A percentile compares a stretch with the other conserved stretches of the same genome.
Evolutionary conservation across 2,329 filamentous ascomycete genomes (phyloP).

Genomic region (Phaeosphaeriaceae sp.): DNA sequence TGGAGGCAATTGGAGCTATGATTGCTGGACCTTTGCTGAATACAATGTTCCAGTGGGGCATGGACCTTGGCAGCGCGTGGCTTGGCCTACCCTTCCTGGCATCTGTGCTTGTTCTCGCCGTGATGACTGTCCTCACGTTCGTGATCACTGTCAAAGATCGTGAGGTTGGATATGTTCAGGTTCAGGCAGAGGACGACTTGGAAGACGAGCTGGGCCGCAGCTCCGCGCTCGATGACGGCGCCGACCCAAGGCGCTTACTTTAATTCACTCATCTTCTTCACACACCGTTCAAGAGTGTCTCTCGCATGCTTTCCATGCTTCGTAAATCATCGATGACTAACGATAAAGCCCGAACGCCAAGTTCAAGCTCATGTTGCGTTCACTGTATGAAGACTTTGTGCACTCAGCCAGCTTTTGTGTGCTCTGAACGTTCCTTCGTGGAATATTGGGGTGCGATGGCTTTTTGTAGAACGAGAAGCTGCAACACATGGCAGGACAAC

Average conservation of each 20-base stretch:
- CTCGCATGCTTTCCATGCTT: not conserved
- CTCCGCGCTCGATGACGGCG: constrained; percentile 17
- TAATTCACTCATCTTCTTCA: not conserved
- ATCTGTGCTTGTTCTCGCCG: constrained; percentile 30
- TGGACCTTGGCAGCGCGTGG: constrained; percentile 56
- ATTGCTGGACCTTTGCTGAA: constrained; percentile 57
- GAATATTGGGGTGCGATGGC: not conserved
- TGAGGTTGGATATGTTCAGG: constrained; percentile 25
- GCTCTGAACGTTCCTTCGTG: not conserved
- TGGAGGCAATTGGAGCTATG: constrained; percentile 57
- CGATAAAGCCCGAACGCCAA: not conserved
- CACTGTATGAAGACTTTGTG: not conserved
- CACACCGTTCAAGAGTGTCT: not conserved
- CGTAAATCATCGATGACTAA: not conserved
- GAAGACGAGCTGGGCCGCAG: constrained; percentile 19
- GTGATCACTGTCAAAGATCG: constrained; percentile 34
- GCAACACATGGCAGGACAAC: constrained; percentile 1
- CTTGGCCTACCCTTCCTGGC: constrained; percentile 55
- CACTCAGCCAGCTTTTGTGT: not conserved
- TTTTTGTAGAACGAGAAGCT: not conserved
- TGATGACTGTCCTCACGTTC: constrained; percentile 36
- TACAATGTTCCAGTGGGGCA: constrained; percentile 54
- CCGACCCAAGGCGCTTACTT: constrained; percentile 4
- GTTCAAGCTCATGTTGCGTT: not conserved
- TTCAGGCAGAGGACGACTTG: constrained; percentile 26